Conservation (phyloP, 2,329 filamentous ascomycete genomes). For the Aspergillus sergii region DNA sequence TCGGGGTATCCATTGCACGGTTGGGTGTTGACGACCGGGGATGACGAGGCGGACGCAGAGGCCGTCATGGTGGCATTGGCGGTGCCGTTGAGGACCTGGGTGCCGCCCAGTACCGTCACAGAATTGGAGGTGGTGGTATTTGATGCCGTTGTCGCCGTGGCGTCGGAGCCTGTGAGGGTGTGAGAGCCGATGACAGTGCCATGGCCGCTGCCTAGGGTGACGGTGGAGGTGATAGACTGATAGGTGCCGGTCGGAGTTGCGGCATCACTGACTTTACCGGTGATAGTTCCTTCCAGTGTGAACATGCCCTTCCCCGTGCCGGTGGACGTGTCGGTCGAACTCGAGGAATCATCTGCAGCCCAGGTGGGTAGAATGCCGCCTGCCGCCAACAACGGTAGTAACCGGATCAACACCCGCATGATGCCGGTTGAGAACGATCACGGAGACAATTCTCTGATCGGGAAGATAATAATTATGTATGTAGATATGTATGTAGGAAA, state of each 20-base stretch:
- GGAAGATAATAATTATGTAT: not conserved
- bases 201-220: constrained; percentile 25
- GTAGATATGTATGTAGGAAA: not conserved
- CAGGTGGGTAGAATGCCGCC: constrained; percentile 11
- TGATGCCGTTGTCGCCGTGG: constrained; percentile 23
- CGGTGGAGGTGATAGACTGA: constrained; percentile 40
- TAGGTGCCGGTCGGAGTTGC: constrained; percentile 44
- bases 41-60: constrained; percentile 44
- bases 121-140: constrained; percentile 40
- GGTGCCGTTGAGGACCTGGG: constrained; percentile 49
- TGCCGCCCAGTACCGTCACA: constrained; percentile 43
- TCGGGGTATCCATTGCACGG: constrained; percentile 80
- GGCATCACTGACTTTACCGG: constrained; percentile 27
- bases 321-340: constrained; percentile 7
- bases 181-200: constrained; percentile 25
- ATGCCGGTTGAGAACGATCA: not conserved
- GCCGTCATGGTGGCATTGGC: constrained; percentile 51
- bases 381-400: constrained; percentile 19
- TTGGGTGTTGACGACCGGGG: constrained; percentile 65
- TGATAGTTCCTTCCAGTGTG: constrained; percentile 27
- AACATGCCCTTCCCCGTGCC: constrained; percentile 13
- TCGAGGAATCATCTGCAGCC: constrained; percentile 11
- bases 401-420: constrained; percentile 16
- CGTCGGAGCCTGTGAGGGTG: constrained; percentile 29
- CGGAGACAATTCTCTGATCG: not conserved